These are phyloP conservation scores for Carpinus fangiana DNA, from an alignment of 306 rosid species.

Conservation along the genomic window DNA sequence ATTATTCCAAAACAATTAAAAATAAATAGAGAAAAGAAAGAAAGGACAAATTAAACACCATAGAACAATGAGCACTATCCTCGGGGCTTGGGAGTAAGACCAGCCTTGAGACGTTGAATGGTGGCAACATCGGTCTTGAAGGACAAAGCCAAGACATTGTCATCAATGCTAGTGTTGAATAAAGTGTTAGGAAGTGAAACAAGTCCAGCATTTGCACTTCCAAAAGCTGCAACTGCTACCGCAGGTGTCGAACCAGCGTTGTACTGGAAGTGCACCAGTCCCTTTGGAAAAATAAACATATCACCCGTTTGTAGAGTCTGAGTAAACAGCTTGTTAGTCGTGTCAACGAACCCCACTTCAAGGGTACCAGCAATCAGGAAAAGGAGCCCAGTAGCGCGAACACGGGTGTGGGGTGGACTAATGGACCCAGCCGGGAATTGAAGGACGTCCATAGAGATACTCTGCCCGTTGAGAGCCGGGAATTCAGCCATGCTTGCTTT, in stretches of 20 bases:
- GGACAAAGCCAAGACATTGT: constrained; percentile 10
- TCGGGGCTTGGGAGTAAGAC: constrained; percentile 35
- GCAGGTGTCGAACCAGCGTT: constrained; percentile 30
- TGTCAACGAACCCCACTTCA: constrained; percentile 55
- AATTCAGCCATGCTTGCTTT: constrained; percentile 48
- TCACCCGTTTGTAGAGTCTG: constrained; percentile 46
- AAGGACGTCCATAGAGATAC: constrained; percentile 54
- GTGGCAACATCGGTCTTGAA: constrained; percentile 49
- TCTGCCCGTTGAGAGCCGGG: constrained; percentile 54
- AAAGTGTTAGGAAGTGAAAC: constrained; percentile 42
- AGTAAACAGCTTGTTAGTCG: constrained; percentile 45
- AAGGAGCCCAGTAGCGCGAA: constrained; percentile 52
- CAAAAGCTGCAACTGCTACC: constrained; percentile 46
- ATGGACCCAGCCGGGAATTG: constrained; percentile 27
- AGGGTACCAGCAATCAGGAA: constrained; percentile 34
- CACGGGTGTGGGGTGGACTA: constrained; percentile 60
- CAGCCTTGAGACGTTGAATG: constrained; percentile 42
- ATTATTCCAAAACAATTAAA: no score
- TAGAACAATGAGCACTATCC: no score
- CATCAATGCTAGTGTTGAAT: constrained; percentile 39
- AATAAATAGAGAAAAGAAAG: no score
- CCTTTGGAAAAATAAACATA: constrained; percentile 51
- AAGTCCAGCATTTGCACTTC: constrained; percentile 46
- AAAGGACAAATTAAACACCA: no score
- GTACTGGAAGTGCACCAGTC: constrained; percentile 52